These are phyloP conservation scores for Pleurotus giganteus DNA, from an alignment of 768 basidiomycete species.

Conservation along the genomic window DNA sequence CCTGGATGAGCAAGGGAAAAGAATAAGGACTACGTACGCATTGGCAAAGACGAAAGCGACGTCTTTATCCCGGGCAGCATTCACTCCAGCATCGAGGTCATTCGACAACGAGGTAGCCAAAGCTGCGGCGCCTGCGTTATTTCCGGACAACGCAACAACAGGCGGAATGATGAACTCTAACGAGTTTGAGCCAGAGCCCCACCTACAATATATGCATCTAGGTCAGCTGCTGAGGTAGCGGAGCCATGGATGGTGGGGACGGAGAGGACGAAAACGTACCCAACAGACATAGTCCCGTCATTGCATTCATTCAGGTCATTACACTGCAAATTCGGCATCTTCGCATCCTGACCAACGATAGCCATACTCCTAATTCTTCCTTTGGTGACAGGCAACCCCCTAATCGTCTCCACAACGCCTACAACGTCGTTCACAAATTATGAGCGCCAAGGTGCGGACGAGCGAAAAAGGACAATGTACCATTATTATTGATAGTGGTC, in stretches of 20 bases:
- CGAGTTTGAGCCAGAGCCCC: conserved; percentile 51
- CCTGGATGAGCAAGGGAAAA: conserved; percentile 22
- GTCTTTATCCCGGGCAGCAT: conserved; percentile 47
- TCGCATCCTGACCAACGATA: conserved; percentile 59
- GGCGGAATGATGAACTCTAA: conserved; percentile 45
- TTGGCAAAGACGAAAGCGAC: conserved; percentile 62
- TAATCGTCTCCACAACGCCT: conserved; percentile 18
- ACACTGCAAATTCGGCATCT: conserved; percentile 44
- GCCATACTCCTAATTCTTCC: conserved; percentile 54
- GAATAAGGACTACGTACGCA: conserved; percentile 31
- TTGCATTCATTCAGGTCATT: conserved; percentile 52
- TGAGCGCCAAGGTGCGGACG: not conserved
- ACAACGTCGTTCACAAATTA: not conserved
- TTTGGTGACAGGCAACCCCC: conserved; percentile 43
- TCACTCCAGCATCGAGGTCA: conserved; percentile 33
- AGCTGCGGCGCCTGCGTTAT: conserved; percentile 34
- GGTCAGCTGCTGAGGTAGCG: conserved; percentile 17
- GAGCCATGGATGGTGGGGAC: not conserved
- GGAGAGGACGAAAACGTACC: conserved; percentile 35
- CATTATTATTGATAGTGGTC: conserved; percentile 31
- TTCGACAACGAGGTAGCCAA: conserved; percentile 45
- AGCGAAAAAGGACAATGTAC: conserved; percentile 20
- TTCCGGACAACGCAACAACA: conserved; percentile 41
- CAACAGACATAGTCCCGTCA: conserved; percentile 60
- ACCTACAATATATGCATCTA: conserved; percentile 27